Conservation (phyloP, 345 rosid species). For the Lepidium aucheri region DNA sequence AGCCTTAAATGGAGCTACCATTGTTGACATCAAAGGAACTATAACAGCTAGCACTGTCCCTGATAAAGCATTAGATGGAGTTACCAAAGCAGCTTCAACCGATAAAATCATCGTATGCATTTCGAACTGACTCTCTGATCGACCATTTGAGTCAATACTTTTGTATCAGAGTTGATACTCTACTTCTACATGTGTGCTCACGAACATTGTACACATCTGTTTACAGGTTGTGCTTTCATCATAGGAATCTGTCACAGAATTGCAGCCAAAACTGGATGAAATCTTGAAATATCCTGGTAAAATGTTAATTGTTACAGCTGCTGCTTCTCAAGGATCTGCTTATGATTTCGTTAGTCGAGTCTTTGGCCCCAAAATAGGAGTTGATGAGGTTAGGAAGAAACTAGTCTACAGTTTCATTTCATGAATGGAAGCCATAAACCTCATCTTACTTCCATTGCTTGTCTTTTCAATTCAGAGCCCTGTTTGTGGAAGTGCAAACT, state of each 20-base stretch:
- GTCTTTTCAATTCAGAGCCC: conserved; percentile 34
- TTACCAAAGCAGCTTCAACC: background rate
- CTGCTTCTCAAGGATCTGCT: conserved; percentile 30
- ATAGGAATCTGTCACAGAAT: conserved; percentile 41
- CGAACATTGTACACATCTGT: too few species aligned
- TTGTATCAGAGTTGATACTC: too few species aligned
- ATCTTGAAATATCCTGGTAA: conserved; percentile 44
- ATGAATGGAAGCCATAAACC: background rate
- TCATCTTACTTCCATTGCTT: background rate
- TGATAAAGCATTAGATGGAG: background rate
- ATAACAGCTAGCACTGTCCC: conserved; percentile 26
- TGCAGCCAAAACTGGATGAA: conserved; percentile 43
- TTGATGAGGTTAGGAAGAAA: background rate
- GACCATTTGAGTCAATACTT: too few species aligned
- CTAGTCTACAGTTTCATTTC: background rate
- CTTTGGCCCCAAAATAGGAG: background rate
- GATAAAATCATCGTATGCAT: conserved; percentile 4
- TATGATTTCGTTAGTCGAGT: background rate
- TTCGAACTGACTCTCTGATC: background rate
- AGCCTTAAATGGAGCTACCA: conserved; percentile 43
- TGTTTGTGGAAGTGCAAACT: conserved; percentile 48
- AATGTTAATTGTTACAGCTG: conserved; percentile 48
- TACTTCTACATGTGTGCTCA: too few species aligned
- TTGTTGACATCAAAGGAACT: conserved; percentile 41
- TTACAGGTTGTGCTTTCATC: conserved; percentile 57